Conservation (phyloP, 805 yeast species). For the Metschnikowia similis region DNA sequence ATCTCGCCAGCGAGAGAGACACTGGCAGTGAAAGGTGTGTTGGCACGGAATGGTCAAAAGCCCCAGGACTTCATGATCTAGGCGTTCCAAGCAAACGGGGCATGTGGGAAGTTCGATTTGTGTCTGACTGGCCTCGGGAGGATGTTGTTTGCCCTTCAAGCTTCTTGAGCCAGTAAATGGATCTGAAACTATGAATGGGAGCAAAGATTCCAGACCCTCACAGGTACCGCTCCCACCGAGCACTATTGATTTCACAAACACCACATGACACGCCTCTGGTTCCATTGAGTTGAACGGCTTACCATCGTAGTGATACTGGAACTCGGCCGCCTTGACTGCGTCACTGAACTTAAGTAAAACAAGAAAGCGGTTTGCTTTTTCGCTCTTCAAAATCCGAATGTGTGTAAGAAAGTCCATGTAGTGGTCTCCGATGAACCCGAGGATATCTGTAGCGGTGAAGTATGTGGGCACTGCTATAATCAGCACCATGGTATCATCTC, state of each 20-base stretch:
- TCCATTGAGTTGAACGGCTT: conserved; percentile 80
- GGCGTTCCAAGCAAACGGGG: conserved; percentile 86
- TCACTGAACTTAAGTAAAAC: conserved; percentile 71
- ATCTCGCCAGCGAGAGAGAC: conserved; percentile 84
- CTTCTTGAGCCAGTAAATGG: conserved; percentile 52
- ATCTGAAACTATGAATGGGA: conserved; percentile 69
- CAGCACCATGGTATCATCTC: conserved; percentile 66
- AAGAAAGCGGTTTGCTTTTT: conserved; percentile 64
- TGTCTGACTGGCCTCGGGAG: background rate
- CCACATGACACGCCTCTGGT: conserved; percentile 77
- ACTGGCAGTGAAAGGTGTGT: conserved; percentile 88
- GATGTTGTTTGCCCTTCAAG: conserved; percentile 1
- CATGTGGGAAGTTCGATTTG: conserved; percentile 78
- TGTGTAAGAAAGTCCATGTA: conserved; percentile 57
- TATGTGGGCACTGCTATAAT: conserved; percentile 86
- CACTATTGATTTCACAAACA: conserved; percentile 59
- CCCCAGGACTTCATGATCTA: conserved; percentile 80
- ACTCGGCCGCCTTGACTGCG: conserved; percentile 52
- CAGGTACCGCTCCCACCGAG: conserved; percentile 25
- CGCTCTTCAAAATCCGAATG: conserved; percentile 66
- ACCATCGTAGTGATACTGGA: conserved; percentile 66
- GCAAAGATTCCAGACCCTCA: conserved; percentile 21
- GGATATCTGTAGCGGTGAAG: conserved; percentile 76
- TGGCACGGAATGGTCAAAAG: conserved; percentile 85
- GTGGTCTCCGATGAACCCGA: conserved; percentile 73